phyloP scores from a whole-genome alignment of 129 eudicot species.

The carrot (Daucus carota) region DNA sequence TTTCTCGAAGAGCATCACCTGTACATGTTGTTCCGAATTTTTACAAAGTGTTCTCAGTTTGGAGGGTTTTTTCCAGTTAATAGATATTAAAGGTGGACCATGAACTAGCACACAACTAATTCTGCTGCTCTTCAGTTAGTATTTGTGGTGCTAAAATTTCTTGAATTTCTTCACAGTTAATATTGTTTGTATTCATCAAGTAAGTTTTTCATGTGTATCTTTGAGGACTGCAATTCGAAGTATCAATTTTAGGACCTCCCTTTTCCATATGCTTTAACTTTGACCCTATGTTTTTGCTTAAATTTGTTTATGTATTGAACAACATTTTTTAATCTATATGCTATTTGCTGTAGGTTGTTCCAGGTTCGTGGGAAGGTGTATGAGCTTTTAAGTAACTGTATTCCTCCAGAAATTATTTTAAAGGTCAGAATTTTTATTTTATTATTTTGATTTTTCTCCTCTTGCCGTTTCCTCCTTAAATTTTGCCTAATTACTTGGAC shows the following conservation, averaged over 20 bases:
- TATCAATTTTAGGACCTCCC: neutral
- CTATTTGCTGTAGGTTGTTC: conserved; percentile 51
- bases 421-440: conserved; percentile 34
- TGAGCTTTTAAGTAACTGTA: conserved; percentile 76
- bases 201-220: neutral
- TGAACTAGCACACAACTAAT: neutral
- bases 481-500: neutral
- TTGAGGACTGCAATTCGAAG: neutral
- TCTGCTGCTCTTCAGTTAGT: neutral
- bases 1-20: neutral
- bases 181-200: neutral
- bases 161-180: neutral
- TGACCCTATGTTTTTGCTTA: neutral
- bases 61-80: neutral
- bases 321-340: neutral
- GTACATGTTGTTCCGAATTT: neutral
- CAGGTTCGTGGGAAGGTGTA: conserved; percentile 92
- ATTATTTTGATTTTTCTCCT: neutral
- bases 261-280: neutral
- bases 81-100: conserved; percentile 2
- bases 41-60: neutral
- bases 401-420: conserved; percentile 83
- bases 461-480: neutral
- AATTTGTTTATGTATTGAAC: neutral
- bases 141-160: neutral